Evolutionary conservation across 768 basidiomycete species (phyloP).

Genomic region (Hydnum rufescens): DNA sequence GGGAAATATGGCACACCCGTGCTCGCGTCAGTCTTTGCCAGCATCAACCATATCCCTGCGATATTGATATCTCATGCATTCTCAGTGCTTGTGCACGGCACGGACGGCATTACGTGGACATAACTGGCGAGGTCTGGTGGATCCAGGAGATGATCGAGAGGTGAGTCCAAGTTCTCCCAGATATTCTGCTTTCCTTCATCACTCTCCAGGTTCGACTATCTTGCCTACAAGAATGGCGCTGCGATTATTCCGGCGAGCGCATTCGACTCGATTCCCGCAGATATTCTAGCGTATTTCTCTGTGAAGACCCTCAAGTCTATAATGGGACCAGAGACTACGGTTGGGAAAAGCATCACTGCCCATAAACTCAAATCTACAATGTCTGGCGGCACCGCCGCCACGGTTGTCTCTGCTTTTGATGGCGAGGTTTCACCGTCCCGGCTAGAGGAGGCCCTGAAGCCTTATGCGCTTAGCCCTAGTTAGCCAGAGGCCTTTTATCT

Average conservation of each 20-base stretch:
- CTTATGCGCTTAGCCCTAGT: conserved; percentile 29
- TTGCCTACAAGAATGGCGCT: conserved; percentile 46
- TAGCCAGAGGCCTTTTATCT: conserved; percentile 1
- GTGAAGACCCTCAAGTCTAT: conserved; percentile 43
- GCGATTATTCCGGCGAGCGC: conserved; percentile 67
- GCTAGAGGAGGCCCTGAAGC: conserved; percentile 15
- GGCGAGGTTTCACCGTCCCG: conserved; percentile 18
- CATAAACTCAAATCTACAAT: conserved; percentile 28
- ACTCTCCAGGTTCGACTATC: conserved; percentile 40
- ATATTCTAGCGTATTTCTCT: conserved; percentile 45
- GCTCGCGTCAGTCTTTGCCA: conserved; percentile 28
- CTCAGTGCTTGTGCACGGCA: conserved; percentile 48
- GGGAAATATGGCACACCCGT: conserved; percentile 54
- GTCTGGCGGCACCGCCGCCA: conserved; percentile 43
- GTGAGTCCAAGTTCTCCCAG: conserved; percentile 20
- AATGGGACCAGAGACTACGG: conserved; percentile 10
- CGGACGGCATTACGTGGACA: conserved; percentile 71
- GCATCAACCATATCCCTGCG: no score
- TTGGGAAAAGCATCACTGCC: conserved; percentile 39
- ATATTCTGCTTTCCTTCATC: conserved; percentile 2
- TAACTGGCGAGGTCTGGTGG: conserved; percentile 39
- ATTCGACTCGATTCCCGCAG: conserved; percentile 60
- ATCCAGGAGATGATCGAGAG: conserved; percentile 37
- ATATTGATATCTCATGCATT: no score
- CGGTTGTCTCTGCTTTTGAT: conserved; percentile 17